These are phyloP conservation scores for Eragrostis tef DNA, from an alignment of 202 grass and related monocot species.

Conservation along the genomic window DNA sequence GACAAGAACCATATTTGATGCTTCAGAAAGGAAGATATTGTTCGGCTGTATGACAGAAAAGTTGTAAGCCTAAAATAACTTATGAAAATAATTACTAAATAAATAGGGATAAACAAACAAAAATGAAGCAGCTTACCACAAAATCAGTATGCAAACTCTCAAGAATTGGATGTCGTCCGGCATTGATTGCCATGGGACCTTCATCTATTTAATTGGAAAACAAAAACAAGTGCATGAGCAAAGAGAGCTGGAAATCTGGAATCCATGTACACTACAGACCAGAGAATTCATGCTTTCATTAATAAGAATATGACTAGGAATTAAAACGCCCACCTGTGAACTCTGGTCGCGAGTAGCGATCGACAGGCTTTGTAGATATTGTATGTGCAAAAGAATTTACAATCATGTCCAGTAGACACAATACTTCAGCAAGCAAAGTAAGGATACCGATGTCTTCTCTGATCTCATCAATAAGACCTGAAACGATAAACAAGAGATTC, in stretches of 20 bases:
- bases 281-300: conserved; percentile 38
- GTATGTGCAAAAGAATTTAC: conserved; percentile 93
- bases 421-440: conserved; percentile 82
- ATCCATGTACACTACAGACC: conserved; percentile 9
- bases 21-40: conserved; percentile 91
- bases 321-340: conserved; percentile 65
- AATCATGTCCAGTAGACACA: conserved; percentile 94
- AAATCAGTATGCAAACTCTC: conserved; percentile 82
- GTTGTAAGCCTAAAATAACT: conserved; percentile 39
- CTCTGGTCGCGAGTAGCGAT: conserved; percentile 82
- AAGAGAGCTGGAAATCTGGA: conserved; percentile 21
- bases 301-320: conserved; percentile 23
- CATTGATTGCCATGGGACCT: conserved; percentile 95
- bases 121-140: conserved; percentile 60
- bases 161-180: conserved; percentile 88
- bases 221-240: conserved; percentile 14
- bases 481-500: conserved; percentile 42
- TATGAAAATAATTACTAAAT: conserved; percentile 33
- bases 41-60: conserved; percentile 68
- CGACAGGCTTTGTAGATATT: conserved; percentile 83
- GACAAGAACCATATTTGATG: conserved; percentile 96
- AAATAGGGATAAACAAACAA: conserved; percentile 38
- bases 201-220: conserved; percentile 61
- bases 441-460: conserved; percentile 77
- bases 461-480: conserved; percentile 79